Base-by-base conservation (phyloP, 1,139 yeast genomes). In the Pichia cactophila region DNA sequence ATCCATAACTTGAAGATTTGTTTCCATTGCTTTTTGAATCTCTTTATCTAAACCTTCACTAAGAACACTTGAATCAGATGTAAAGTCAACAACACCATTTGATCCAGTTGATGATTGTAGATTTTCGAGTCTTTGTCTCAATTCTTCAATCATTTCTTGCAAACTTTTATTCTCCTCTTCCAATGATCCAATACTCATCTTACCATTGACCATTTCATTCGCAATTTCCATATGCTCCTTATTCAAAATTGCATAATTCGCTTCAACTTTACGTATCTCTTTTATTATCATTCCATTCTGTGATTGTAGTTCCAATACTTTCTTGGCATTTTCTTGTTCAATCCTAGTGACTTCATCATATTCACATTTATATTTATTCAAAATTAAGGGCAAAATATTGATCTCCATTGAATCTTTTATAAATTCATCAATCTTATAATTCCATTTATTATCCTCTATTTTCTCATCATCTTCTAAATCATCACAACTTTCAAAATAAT, bases 351-450 rank as follows among this genome's bases (percentile, higher is more conserved):
- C 79, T 61, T 86, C 89, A 33, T 75, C 78, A 61, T 83, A 87
- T 66, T 92, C 97, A 12, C 74, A 74, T 47, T 75, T 81, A 63
- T 82, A 92, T 60, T 83, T 79, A 49, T 77, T 72, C 54, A 92
- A 70, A 8, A 83, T 79, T 20, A 83, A 72, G 9, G 97, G 96
- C 29, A 83, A 73, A 33, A 92, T 71, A 54, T 81, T 78, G 44
- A 89, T 77, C 35, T 72, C 71, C 75, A 86, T 81, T 0, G 97
- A 86, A 64, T 88, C 96, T 9, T 67, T 67, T n/a, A 92, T 94
- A 56, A 92, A 76, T 44, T 78, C 79, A 60, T 86, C 83, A 44
- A 87, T 79, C 52, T 78, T 74, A 63, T 86, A 87, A 47, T 73
- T 67, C 14, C 7, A 17, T 2, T 33, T 26, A 9, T 23, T 35